Evolutionary conservation across 208 protist genomes (phyloP).

Genomic region (Acanthamoeba sp.): DNA sequence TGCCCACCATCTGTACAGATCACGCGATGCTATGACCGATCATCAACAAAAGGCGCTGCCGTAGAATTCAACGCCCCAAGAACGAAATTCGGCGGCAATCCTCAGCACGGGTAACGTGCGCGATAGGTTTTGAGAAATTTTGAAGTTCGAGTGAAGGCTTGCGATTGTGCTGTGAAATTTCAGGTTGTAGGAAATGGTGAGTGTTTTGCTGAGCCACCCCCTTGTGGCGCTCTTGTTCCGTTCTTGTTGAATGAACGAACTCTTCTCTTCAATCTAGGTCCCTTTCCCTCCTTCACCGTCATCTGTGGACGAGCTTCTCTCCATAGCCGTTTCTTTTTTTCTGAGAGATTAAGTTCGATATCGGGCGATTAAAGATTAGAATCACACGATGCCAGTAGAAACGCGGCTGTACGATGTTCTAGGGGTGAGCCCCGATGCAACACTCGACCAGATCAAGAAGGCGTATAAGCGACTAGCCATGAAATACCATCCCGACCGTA

Average conservation of each 20-base stretch:
- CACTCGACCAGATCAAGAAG: constrained; percentile 92
- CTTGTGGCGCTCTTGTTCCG: too few species aligned
- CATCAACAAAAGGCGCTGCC: background rate
- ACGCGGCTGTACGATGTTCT: constrained; percentile 94
- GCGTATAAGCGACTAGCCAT: constrained; percentile 95
- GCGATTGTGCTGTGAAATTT: background rate
- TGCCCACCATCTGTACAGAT: too few species aligned
- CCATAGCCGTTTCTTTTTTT: too few species aligned
- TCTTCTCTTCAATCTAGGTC: too few species aligned
- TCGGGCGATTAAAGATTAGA: background rate
- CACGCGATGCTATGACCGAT: background rate
- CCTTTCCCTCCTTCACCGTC: too few species aligned
- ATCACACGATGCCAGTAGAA: constrained; percentile 76
- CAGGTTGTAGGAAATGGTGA: background rate
- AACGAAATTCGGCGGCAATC: too few species aligned
- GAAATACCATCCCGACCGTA: constrained; percentile 95
- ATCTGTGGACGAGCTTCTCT: too few species aligned
- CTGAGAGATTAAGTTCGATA: background rate
- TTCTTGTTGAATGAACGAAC: too few species aligned
- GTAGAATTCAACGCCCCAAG: background rate
- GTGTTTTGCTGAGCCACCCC: background rate
- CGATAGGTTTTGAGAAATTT: background rate
- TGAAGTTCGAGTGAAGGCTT: background rate
- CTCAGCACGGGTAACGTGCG: background rate
- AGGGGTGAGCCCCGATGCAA: constrained; percentile 90